These are phyloP conservation scores for Lagenaria siceraria DNA, from an alignment of 306 rosid genomes.

Conservation along the genomic window DNA sequence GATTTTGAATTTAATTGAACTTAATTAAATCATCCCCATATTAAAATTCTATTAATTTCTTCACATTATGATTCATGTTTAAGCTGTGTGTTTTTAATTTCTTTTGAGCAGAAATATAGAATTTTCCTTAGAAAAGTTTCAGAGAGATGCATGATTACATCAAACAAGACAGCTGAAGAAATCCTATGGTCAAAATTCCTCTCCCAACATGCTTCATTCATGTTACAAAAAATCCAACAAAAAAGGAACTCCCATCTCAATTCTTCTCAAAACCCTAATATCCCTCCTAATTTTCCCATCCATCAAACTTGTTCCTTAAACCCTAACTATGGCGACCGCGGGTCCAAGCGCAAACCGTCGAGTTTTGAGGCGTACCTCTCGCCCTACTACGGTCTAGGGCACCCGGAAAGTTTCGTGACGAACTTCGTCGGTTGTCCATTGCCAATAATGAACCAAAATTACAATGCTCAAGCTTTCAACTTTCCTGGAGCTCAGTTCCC, in stretches of 20 bases:
- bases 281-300: background rate
- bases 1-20: background rate
- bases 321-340: background rate
- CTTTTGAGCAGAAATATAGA: background rate
- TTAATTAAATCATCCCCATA: background rate
- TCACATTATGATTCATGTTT: background rate
- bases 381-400: background rate
- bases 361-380: background rate
- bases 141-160: background rate
- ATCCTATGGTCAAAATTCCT: background rate
- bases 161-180: background rate
- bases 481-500: background rate
- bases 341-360: background rate
- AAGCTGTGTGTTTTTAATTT: background rate
- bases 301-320: background rate
- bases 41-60: background rate
- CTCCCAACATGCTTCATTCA: background rate
- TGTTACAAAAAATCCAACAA: background rate
- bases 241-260: background rate
- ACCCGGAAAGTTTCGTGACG: background rate
- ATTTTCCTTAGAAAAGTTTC: constrained; percentile 8
- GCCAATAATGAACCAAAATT: background rate
- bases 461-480: background rate
- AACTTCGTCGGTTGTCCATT: background rate
- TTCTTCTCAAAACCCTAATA: background rate